Conservation (phyloP, 495 filamentous ascomycete genomes). For the Barbatosphaeria neglecta region DNA sequence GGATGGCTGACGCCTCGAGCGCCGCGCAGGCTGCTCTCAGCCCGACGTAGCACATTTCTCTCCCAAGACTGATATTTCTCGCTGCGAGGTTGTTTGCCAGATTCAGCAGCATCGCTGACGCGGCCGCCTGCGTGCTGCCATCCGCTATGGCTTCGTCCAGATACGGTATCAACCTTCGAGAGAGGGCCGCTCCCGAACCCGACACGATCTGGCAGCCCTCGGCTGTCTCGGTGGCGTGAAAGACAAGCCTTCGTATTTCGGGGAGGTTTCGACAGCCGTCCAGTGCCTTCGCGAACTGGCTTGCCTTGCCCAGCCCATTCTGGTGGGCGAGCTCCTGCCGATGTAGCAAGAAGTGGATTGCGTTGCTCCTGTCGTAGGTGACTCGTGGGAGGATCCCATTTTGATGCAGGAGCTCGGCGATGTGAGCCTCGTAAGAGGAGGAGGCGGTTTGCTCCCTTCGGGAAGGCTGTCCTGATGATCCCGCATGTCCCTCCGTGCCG, state of each 20-base stretch:
- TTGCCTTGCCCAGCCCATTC: not conserved
- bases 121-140: not conserved
- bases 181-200: not conserved
- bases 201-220: constrained; percentile 7
- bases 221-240: constrained; percentile 3
- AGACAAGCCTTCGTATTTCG: constrained; percentile 10
- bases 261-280: not conserved
- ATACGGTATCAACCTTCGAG: not conserved
- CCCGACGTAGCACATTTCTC: not conserved
- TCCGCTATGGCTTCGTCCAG: not conserved
- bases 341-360: constrained; percentile 7
- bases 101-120: not conserved
- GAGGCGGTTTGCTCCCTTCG: no score
- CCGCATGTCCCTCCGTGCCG: no score
- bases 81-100: not conserved
- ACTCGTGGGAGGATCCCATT: constrained; percentile 11
- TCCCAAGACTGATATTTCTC: not conserved
- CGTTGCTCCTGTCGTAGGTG: constrained; percentile 1
- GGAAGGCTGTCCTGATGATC: not conserved
- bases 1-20: not conserved
- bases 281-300: not conserved
- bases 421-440: not conserved
- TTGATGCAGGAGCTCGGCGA: not conserved
- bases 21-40: not conserved
- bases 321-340: constrained; percentile 3